Evolutionary conservation across 139 green algal species (phyloP).

Genomic region (Chara braunii): DNA sequence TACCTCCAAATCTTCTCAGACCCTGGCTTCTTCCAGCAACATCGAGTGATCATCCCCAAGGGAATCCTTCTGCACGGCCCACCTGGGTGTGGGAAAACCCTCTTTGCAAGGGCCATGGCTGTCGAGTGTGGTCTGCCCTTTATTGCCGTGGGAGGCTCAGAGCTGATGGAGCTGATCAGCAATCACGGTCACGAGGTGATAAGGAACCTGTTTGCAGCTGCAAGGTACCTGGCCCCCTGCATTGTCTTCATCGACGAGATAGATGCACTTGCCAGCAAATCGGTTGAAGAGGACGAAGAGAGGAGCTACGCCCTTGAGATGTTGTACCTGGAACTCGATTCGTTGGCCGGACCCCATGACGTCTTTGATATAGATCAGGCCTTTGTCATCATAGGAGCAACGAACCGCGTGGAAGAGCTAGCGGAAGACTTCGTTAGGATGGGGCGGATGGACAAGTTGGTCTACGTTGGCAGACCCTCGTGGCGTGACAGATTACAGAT

Average conservation of each 20-base stretch:
- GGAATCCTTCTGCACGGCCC: constrained; percentile 81
- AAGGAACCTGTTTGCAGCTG: too few relatives aligned
- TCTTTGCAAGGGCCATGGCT: constrained; percentile 73
- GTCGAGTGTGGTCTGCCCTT: constrained; percentile 66
- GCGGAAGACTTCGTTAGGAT: constrained; percentile 70
- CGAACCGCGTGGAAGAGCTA: constrained; percentile 51
- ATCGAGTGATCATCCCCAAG: background rate
- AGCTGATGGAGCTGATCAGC: constrained; percentile 58
- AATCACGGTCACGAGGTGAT: constrained; percentile 96
- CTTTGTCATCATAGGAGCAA: constrained; percentile 34
- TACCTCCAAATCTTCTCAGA: background rate
- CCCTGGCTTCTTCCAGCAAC: background rate
- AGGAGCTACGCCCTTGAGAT: background rate
- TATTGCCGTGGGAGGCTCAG: constrained; percentile 67
- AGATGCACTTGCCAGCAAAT: constrained; percentile 71
- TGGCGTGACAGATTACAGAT: constrained; percentile 2
- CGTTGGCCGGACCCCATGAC: too few relatives aligned
- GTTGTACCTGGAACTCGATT: background rate
- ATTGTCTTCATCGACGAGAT: constrained; percentile 98
- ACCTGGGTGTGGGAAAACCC: constrained; percentile 88
- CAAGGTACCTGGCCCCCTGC: constrained; percentile 47
- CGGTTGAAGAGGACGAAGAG: constrained; percentile 39
- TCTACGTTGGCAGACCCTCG: constrained; percentile 44
- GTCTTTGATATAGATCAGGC: background rate
- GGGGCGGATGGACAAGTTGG: constrained; percentile 80